Conservation (phyloP, 352 stramenopile genomes). For the Phytophthora crassamura region DNA sequence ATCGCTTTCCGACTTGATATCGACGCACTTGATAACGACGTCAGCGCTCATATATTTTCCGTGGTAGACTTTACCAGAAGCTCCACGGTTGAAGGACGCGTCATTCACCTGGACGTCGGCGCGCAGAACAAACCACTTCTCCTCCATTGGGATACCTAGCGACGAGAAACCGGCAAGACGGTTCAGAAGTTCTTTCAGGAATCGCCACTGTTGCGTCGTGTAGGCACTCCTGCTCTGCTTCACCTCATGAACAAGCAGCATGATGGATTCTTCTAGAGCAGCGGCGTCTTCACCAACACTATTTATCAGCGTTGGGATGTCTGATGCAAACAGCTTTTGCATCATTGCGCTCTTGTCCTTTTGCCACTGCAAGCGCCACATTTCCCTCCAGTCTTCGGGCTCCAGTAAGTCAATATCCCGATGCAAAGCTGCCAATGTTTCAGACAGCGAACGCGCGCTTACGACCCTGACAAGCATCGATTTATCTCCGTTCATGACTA, state of each 20-base stretch:
- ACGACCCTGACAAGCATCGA: background rate
- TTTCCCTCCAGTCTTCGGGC: background rate
- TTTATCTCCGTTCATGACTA: constrained; percentile 5
- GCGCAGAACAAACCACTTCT: too few species aligned
- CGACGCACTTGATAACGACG: constrained; percentile 1
- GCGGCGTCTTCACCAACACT: background rate
- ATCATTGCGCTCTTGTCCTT: background rate
- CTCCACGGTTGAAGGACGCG: background rate
- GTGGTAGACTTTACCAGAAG: background rate
- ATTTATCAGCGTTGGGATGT: background rate
- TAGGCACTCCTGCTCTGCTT: too few species aligned
- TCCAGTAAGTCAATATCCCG: background rate
- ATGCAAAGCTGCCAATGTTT: constrained; percentile 4
- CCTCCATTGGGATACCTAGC: too few species aligned
- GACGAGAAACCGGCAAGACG: too few species aligned
- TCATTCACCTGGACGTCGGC: too few species aligned
- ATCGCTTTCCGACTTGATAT: constrained; percentile 6
- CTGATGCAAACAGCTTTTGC: constrained; percentile 3
- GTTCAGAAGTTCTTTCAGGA: too few species aligned
- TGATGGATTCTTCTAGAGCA: constrained; percentile 1
- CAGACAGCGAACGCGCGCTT: background rate
- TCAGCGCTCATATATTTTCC: background rate
- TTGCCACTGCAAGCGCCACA: constrained; percentile 1
- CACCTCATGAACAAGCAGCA: constrained; percentile 4
- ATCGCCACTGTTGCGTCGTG: too few species aligned